Base-by-base conservation (phyloP, 768 basidiomycete species). In the Tylopilus rubrobrunneus region DNA sequence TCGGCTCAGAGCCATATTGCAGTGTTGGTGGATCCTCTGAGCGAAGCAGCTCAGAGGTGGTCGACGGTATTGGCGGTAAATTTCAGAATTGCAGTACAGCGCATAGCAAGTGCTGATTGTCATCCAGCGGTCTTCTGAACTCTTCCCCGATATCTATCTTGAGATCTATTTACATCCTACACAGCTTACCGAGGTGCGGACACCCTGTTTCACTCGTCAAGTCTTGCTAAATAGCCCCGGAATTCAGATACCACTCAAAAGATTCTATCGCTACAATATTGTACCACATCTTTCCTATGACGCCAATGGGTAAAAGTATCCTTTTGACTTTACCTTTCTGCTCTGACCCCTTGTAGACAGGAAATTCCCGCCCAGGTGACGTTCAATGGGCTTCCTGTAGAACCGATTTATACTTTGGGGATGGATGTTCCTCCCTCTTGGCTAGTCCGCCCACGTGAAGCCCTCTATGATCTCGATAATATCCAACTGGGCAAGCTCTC, bases 391-490 rank as follows among this genome's bases (percentile, higher is more conserved):
- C 76, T 99, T 9, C 94, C 96, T 0, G 68, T 79, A 2, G 88
- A 94, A 11, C 91, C 94, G 0, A 92, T 99, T 52, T 92, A 94
- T 62, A 98, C 96, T 0, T 78, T 98, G n/a, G 84, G 84, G 5
- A 87, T 97, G 82, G 96, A 98, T 48, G 86, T 92, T 2, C 92
- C 90, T 6, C 76, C 84, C 2, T 84, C 96, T 0, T 99, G 97
- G 97, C 83, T 98, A 7, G 94, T 93, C 27, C 86, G 92, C 11
- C 97, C 96, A 1, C 82, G 84, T 12, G 85, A 92, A 63, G 88
- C 95, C 0, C 75, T 86, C 1, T 91, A 97, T 60, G 96, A 99
- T 67, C 81, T 98, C 27, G 96, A 99, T 73, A 99, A 99, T 68
- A 87, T 99, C 53, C 89, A 94, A 43, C 81, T 98, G 7, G 78